A percentile compares a stretch with the other conserved stretches of the same genome.
These are phyloP conservation scores for Epichloe gansuensis DNA, from an alignment of 2,329 filamentous ascomycete species.

Conservation along the genomic window DNA sequence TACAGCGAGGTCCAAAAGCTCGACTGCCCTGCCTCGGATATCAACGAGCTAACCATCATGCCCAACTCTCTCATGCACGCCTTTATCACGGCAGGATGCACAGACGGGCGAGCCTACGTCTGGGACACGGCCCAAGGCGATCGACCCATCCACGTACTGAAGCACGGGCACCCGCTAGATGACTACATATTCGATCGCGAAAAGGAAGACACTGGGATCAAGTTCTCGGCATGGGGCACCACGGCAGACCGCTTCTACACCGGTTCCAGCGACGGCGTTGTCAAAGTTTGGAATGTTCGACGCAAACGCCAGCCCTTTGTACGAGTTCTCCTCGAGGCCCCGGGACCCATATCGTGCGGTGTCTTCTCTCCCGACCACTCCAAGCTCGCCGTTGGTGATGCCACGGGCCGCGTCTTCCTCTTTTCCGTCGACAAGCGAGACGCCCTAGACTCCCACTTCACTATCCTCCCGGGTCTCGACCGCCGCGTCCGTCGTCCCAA, in stretches of 20 bases:
- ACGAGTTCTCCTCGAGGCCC: conserved; percentile 39
- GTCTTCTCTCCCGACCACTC: conserved; percentile 45
- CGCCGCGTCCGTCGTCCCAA: conserved; percentile 32
- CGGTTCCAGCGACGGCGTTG: conserved; percentile 48
- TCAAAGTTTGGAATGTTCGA: conserved; percentile 52
- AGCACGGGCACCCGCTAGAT: conserved; percentile 35
- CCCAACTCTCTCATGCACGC: conserved; percentile 38
- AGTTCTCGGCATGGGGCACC: conserved; percentile 50
- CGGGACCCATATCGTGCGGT: conserved; percentile 45
- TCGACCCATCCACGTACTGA: conserved; percentile 40
- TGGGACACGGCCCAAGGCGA: conserved; percentile 50
- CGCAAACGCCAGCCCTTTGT: conserved; percentile 32
- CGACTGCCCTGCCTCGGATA: conserved; percentile 47
- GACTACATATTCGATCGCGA: conserved; percentile 34
- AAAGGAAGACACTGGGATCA: conserved; percentile 47
- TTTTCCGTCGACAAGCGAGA: conserved; percentile 37
- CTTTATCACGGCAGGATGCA: conserved; percentile 50
- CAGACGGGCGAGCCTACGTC: conserved; percentile 48
- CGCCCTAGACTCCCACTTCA: conserved; percentile 21
- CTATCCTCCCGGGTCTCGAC: conserved; percentile 23
- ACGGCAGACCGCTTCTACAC: conserved; percentile 48
- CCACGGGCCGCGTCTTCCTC: conserved; percentile 46
- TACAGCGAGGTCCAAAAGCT: conserved; percentile 38
- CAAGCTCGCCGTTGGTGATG: conserved; percentile 47
- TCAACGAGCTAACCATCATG: conserved; percentile 50